These are phyloP conservation scores for Trypanosoma theileri DNA, from an alignment of 208 protist species.

Conservation along the genomic window DNA sequence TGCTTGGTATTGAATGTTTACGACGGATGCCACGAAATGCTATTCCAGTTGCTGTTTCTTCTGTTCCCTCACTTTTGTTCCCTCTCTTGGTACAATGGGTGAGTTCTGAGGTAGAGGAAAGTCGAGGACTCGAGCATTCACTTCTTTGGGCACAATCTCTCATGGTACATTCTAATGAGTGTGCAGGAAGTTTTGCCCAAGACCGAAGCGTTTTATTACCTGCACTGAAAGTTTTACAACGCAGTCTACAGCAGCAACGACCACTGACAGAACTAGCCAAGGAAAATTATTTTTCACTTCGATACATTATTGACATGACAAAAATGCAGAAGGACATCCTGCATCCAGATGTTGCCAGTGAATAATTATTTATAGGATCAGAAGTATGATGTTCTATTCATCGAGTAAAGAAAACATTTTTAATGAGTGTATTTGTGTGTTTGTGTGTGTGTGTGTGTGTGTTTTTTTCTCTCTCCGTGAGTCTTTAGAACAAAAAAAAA, in stretches of 20 bases:
- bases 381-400: not conserved
- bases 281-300: slow-evolving; percentile 88
- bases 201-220: slow-evolving; percentile 45
- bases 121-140: slow-evolving; percentile 62
- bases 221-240: slow-evolving; percentile 68
- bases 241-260: slow-evolving; percentile 64
- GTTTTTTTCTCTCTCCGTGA: not conserved
- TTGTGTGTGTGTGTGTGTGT: slow-evolving; percentile 5
- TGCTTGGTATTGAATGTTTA: slow-evolving; percentile 78
- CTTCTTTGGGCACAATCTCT: slow-evolving; percentile 86
- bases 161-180: slow-evolving; percentile 76
- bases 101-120: slow-evolving; percentile 72
- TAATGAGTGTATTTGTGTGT: not conserved
- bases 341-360: slow-evolving; percentile 18
- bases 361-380: not conserved
- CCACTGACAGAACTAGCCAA: slow-evolving; percentile 62
- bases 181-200: slow-evolving; percentile 48
- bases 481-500: not conserved
- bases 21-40: slow-evolving; percentile 67
- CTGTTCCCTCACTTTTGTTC: slow-evolving; percentile 68
- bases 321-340: slow-evolving; percentile 57
- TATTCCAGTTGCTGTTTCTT: slow-evolving; percentile 81
- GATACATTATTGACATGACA: slow-evolving; percentile 79
- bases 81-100: slow-evolving; percentile 77
- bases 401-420: slow-evolving; percentile 2